These are phyloP conservation scores for Protoeuglena noctilucae DNA, from an alignment of 139 green algal species.

Conservation along the genomic window DNA sequence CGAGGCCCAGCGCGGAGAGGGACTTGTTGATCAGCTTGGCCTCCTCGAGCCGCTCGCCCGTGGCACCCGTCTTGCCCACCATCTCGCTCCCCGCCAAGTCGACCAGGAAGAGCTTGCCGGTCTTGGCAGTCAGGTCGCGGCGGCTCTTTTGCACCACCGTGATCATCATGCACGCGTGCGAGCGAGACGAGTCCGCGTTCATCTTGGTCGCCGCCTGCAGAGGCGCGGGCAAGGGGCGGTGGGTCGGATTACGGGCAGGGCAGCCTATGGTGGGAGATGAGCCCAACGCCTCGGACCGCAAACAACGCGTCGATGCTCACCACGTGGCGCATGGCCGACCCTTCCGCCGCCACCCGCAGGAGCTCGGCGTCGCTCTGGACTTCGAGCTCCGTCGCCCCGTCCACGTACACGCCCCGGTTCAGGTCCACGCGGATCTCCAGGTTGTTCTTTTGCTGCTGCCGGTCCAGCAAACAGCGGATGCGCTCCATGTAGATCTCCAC, in stretches of 20 bases:
- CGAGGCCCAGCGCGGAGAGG: slow-evolving; percentile 44
- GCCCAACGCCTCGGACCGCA: no score
- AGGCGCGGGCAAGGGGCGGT: no score
- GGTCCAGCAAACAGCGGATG: slow-evolving; percentile 16
- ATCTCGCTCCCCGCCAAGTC: slow-evolving; percentile 29
- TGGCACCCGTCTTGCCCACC: slow-evolving; percentile 16
- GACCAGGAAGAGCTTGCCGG: slow-evolving; percentile 19
- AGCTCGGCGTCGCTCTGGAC: slow-evolving; percentile 7
- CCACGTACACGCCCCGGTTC: slow-evolving; percentile 16
- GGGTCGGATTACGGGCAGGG: no score
- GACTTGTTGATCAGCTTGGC: slow-evolving; percentile 73
- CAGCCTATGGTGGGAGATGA: no score
- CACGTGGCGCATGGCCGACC: no score
- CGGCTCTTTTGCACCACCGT: slow-evolving; percentile 10
- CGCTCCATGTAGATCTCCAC: slow-evolving; percentile 21
- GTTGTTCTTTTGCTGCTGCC: slow-evolving; percentile 9
- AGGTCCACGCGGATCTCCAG: slow-evolving; percentile 18
- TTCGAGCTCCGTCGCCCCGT: slow-evolving; percentile 10
- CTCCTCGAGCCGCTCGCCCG: slow-evolving; percentile 59
- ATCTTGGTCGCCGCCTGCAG: slow-evolving; percentile 11
- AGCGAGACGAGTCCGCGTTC: slow-evolving; percentile 13
- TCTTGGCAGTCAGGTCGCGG: slow-evolving; percentile 14
- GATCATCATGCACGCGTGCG: slow-evolving; percentile 21
- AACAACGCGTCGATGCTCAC: no score
- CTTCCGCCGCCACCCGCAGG: no score